A percentile compares a stretch with the other conserved stretches of the same genome.
These are phyloP conservation scores for Dillenia turbinata DNA, from an alignment of 164 flowering plant species.

Conservation along the genomic window DNA sequence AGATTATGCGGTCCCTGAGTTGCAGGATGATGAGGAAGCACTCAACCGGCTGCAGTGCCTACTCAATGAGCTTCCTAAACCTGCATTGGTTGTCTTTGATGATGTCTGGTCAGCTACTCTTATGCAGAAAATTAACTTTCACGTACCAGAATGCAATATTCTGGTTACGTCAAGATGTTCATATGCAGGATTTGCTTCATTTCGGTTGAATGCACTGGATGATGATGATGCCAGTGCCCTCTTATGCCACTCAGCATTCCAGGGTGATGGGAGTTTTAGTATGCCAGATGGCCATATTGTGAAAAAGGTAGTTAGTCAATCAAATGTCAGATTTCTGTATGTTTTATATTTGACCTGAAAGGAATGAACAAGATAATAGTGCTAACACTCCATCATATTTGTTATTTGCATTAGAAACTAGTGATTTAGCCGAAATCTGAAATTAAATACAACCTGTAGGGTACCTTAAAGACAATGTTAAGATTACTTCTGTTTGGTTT, in stretches of 20 bases:
- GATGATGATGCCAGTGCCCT: slow-evolving; percentile 31
- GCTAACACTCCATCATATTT: not conserved
- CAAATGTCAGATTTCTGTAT: too few relatives aligned
- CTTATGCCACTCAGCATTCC: slow-evolving; percentile 24
- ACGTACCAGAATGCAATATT: slow-evolving; percentile 19
- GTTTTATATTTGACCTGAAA: too few relatives aligned
- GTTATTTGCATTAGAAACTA: not conserved
- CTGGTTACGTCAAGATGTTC: slow-evolving; percentile 43
- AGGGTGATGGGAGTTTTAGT: slow-evolving; percentile 1
- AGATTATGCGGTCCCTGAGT: not conserved
- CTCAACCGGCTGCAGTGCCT: slow-evolving; percentile 12
- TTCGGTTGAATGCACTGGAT: slow-evolving; percentile 21
- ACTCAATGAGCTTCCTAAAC: slow-evolving; percentile 11
- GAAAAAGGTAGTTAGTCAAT: slow-evolving; percentile 4
- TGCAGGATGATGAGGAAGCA: slow-evolving; percentile 22
- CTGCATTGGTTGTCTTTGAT: slow-evolving; percentile 33
- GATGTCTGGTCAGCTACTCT: slow-evolving; percentile 34
- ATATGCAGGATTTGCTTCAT: slow-evolving; percentile 22
- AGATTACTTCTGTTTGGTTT: not conserved
- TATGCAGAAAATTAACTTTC: slow-evolving; percentile 18
- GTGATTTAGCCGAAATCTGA: too few relatives aligned
- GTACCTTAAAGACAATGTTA: too few relatives aligned
- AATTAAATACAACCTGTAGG: too few relatives aligned
- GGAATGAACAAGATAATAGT: too few relatives aligned
- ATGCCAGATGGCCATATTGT: slow-evolving; percentile 18